Conservation (phyloP, 2,329 filamentous ascomycete species). For the Fusarium neocosmosporiellum region DNA sequence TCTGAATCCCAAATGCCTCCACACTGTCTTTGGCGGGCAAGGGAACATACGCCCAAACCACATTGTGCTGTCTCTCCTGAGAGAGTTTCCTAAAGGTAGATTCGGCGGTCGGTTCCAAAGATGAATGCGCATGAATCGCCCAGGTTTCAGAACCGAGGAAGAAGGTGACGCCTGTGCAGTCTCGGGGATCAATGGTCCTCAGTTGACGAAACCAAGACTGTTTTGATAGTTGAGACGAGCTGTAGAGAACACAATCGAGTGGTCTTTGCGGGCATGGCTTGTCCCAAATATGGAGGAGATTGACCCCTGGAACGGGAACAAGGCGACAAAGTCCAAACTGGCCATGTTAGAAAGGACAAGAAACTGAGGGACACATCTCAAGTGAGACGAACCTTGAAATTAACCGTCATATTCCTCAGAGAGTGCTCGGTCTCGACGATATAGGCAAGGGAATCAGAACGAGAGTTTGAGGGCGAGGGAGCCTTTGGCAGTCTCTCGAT, state of each 20-base stretch:
- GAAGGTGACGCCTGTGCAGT: conserved; percentile 12
- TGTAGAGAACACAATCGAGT: neutral
- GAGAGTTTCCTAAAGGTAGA: neutral
- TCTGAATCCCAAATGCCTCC: neutral
- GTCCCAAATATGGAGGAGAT: neutral
- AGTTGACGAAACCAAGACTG: neutral
- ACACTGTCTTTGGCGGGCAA: neutral
- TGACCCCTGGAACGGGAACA: neutral
- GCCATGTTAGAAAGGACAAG: neutral
- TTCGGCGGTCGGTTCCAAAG: neutral
- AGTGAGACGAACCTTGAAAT: neutral
- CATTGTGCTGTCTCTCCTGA: neutral
- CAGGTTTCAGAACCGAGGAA: neutral
- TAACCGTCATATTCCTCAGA: neutral
- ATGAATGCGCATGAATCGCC: neutral
- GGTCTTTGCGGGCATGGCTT: neutral
- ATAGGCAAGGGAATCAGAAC: neutral
- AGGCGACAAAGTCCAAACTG: neutral
- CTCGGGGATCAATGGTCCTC: conserved; percentile 4
- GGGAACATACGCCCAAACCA: neutral
- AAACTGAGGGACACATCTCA: neutral
- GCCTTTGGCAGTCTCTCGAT: neutral
- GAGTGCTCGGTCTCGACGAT: neutral
- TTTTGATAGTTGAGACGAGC: neutral
- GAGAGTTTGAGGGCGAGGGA: neutral